Percentiles rank a stretch among this genome's conserved stretches.
phyloP scores from a whole-genome alignment of 1,284 basidiomycete species.

The Termitomyces sp. region DNA sequence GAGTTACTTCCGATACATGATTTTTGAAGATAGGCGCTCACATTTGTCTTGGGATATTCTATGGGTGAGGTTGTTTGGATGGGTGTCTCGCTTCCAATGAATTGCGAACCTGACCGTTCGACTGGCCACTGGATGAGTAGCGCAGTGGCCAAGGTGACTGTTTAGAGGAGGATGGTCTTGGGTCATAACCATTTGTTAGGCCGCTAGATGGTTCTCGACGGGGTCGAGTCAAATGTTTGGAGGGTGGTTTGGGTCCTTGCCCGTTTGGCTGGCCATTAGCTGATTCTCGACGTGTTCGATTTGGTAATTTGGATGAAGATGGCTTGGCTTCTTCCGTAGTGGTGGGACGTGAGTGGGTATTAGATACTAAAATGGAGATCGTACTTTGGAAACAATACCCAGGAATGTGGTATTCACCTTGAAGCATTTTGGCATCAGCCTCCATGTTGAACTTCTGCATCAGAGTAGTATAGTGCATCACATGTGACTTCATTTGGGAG shows the following conservation, averaged over 20 bases:
- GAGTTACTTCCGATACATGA: not conserved
- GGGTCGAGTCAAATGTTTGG: not conserved
- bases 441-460: slow-evolving; percentile 76
- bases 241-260: not conserved
- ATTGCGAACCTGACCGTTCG: not conserved
- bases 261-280: slow-evolving; percentile 7
- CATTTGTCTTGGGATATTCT: not conserved
- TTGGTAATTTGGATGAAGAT: slow-evolving; percentile 10
- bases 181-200: not conserved
- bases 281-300: slow-evolving; percentile 9
- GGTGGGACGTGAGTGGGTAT: slow-evolving; percentile 11
- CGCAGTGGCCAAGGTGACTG: not conserved
- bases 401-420: slow-evolving; percentile 40
- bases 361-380: slow-evolving; percentile 7
- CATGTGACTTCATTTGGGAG: slow-evolving; percentile 74
- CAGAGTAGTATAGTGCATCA: slow-evolving; percentile 69
- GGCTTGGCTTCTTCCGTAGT: slow-evolving; percentile 10
- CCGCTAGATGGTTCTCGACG: slow-evolving; percentile 3
- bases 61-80: slow-evolving; percentile 3
- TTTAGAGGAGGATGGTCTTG: slow-evolving; percentile 2
- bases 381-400: not conserved
- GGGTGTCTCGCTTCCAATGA: not conserved
- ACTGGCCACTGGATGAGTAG: not conserved
- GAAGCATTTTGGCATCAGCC: slow-evolving; percentile 66
- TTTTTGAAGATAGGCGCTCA: not conserved